phyloP scores from a whole-genome alignment of 331 rosid species.

The Cydonia oblonga region DNA sequence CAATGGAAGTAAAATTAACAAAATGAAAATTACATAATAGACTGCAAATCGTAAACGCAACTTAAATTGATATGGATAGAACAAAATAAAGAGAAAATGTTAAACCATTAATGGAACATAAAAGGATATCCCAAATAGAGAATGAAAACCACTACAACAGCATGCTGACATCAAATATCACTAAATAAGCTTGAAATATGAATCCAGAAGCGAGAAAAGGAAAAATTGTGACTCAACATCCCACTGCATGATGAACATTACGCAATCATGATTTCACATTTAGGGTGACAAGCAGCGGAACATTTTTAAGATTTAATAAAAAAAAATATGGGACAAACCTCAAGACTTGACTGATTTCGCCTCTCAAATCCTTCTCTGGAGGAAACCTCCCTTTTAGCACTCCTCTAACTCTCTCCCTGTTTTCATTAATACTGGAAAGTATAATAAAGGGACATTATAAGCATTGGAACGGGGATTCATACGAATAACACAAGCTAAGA shows the following conservation, averaged over 20 bases:
- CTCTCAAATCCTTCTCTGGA: slow-evolving; percentile 73
- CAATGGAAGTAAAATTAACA: neutral
- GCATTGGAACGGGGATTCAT: slow-evolving; percentile 6
- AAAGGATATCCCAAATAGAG: neutral
- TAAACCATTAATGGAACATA: no score
- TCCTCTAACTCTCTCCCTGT: slow-evolving; percentile 68
- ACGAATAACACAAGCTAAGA: neutral
- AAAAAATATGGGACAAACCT: slow-evolving; percentile 42
- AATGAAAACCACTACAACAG: neutral
- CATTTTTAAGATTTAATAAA: neutral
- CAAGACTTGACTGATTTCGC: slow-evolving; percentile 53
- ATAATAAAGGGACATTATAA: slow-evolving; percentile 14
- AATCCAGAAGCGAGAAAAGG: neutral
- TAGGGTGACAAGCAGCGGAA: neutral
- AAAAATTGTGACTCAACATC: neutral
- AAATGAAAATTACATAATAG: neutral
- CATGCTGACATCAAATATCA: neutral
- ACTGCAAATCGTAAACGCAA: neutral
- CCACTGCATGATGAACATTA: neutral
- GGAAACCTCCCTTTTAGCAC: slow-evolving; percentile 89
- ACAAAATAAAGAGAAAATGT: neutral
- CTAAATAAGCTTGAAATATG: neutral
- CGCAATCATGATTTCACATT: neutral
- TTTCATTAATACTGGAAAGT: slow-evolving; percentile 57
- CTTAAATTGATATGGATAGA: neutral